Evolutionary conservation across 2,329 filamentous ascomycete species (phyloP).

Genomic region (Fusarium austroafricanum): DNA sequence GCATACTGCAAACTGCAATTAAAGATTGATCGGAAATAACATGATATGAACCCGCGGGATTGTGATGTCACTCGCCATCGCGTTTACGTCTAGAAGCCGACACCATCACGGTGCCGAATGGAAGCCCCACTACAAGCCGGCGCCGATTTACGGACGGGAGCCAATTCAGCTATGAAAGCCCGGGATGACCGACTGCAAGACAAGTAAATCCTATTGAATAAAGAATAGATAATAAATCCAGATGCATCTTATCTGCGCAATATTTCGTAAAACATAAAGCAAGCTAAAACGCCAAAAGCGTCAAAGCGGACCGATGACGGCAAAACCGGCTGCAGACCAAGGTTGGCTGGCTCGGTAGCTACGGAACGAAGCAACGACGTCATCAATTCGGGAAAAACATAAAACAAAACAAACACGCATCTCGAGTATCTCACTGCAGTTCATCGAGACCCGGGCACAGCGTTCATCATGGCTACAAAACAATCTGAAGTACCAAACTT

Average conservation of each 20-base stretch:
- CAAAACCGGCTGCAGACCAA: conserved; percentile 18
- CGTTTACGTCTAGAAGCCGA: conserved; percentile 5
- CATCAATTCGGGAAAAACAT: conserved; percentile 28
- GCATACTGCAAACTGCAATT: not conserved
- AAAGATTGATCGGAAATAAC: not conserved
- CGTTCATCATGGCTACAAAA: conserved; percentile 40
- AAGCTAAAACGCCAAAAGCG: conserved; percentile 7
- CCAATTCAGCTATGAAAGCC: not conserved
- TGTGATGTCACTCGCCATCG: conserved; percentile 16
- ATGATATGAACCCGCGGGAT: not conserved
- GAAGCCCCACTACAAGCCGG: conserved; percentile 13
- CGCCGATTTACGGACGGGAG: conserved; percentile 19
- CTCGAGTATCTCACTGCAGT: not conserved
- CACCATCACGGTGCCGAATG: conserved; percentile 11
- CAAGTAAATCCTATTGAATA: not conserved
- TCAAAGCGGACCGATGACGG: conserved; percentile 36
- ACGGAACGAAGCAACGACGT: conserved; percentile 27
- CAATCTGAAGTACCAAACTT: conserved; percentile 55
- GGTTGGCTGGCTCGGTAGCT: conserved; percentile 25
- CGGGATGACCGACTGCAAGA: conserved; percentile 4
- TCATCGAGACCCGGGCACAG: not conserved
- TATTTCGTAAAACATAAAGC: not conserved
- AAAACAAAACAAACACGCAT: conserved; percentile 28
- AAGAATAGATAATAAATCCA: not conserved
- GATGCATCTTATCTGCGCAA: not conserved